Base-by-base conservation (phyloP, 1,284 basidiomycete genomes). In the Vanrija sp. region DNA sequence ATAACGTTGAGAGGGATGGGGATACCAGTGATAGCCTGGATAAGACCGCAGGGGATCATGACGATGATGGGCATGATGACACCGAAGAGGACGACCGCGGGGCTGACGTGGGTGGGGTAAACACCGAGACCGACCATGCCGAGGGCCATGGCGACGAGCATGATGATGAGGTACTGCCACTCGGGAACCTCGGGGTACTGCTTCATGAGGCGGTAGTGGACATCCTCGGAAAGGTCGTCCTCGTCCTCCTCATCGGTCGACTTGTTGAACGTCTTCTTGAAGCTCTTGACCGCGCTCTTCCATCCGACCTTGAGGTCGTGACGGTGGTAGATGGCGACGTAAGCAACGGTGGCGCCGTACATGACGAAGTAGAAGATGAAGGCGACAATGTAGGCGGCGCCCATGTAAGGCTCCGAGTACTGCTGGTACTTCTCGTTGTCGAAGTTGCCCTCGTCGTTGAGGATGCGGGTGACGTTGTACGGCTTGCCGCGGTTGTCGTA, bases 1-100 rank as follows among this genome's bases (percentile, higher is more conserved):
- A 76, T 45, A 72, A 60, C 75, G 37, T 80, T 80, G 7, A 80
- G 59, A 15, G 77, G 78, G 24, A 80, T 73, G 60, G 80, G 78
- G 45, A 78, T 75, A 47, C 81, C 81, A 14, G 80, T 80, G 47
- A 81, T 79, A 10, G 81, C 80, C 58, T 78, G 77, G 49, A 83
- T 78, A 73, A 82, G 80, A 25, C 80, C 80, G 39, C 80, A 71
- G 6, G 82, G 49, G 10, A 50, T 27, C n/a, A 50, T 42, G 18
- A 44, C 41, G 14, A 57, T 43, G 27, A 57, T 23, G 20, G 51
- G 31, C 38, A 58, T 42, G 27, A 58, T 20, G 22, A 54, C 43
- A 19, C 52, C 52, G 35, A 48, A 54, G 22, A 58, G 19, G 22
- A 58, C 18, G 36, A 58, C 49, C 2, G 53, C 53, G 3, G 56